Evolutionary conservation across 257 asterid genomes (phyloP), one percentile per base, ranked within the genome.

Genomic region (Avicennia marina): DNA sequence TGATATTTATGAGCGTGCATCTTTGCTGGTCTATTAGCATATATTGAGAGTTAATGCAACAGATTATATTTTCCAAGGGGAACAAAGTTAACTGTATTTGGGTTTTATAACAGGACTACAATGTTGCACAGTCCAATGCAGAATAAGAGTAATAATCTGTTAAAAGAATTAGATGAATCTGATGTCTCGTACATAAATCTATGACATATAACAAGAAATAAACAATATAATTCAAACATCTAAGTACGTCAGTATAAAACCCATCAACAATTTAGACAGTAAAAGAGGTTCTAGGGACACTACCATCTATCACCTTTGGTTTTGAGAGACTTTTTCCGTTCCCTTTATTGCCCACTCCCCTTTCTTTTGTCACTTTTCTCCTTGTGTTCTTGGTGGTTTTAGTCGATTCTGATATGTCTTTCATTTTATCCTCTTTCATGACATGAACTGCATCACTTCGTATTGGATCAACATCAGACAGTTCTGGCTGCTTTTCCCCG

Each of bases 231-330:
- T 40, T 34, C 50, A 41, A 47, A 45, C 27, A 57, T 34, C 53
- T 20, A 59, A 26, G 58, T 42, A 27, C 18, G 21, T 49, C 57
- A 41, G 19, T 16, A 61, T 29, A 53, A 32, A 25, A 65, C 24
- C 7, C 34, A 60, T 48, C 65, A 32, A 21, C 4, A 17, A 8
- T 51, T n/a, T 45, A 64, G 50, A 45, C 39, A 20, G 4, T 9
- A 38, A 18, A 65, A 42, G 66, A 43, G 64, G 68, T 63, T 42
- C 25, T 33, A 67, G 70, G 74, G 68, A 65, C 52, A 50, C 63
- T 78, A 81, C 94, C 84, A 32, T 70, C 61, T 38, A 48, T 31
- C 71, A 58, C 71, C 68, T 77, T 74, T 25, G 76, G 61, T 62
- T 69, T 77, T 6, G 56, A 59, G 2, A 31, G 59, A 45, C 53